Base-by-base conservation (phyloP, 163 green algal genomes). In the Scenedesmus sp. region DNA sequence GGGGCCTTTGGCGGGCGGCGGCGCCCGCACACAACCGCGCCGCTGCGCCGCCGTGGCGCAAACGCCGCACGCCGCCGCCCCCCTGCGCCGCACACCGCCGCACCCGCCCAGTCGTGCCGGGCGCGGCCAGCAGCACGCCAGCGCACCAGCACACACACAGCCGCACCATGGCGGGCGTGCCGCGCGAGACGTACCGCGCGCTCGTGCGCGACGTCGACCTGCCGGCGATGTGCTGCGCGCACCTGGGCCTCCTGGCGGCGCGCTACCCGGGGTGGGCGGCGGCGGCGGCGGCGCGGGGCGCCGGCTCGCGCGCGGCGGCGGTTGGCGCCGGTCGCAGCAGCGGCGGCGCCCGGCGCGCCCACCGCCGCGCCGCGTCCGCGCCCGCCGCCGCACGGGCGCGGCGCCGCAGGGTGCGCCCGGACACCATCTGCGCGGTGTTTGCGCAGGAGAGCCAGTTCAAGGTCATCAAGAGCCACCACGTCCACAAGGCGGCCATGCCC, bases 371-470 rank as follows among this genome's bases (percentile, higher is more conserved):
- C n/a, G 28, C 28, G 22, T 0, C 56, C 36, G 56, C n/a, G 56
- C 28, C 66, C 7, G 6, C 31, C 26, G 29, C 31, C 22, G 67
- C 10, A 66, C 20, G 26, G 42, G 58, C 58, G n/a, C 20, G 2
- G 20, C 42, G 48, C 31, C 22, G 50, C 50, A 7, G 33, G 33
- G 28, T 50, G 24, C 18, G 63, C 17, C 48, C 47, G n/a, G 87
- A 92, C 44, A 91, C 89, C 0, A 65, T 94, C 17, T 24, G 85
- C 24, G 89, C 82, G 72, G 92, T 96, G 7, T 92, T 91, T 57
- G 77, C 79, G 0, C 89, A 93, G 48, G 90, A 96, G 62, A 84
- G 82, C 45, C 88, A 92, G 60, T 69, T 78, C 6, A 89, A 86
- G 31, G 83, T 95, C 13, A 89, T 88, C 44, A 75, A 69, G 22